Evolutionary conservation across 2,329 filamentous ascomycete species (phyloP).

Genomic region (Ceratocystiopsis brevicomis): DNA sequence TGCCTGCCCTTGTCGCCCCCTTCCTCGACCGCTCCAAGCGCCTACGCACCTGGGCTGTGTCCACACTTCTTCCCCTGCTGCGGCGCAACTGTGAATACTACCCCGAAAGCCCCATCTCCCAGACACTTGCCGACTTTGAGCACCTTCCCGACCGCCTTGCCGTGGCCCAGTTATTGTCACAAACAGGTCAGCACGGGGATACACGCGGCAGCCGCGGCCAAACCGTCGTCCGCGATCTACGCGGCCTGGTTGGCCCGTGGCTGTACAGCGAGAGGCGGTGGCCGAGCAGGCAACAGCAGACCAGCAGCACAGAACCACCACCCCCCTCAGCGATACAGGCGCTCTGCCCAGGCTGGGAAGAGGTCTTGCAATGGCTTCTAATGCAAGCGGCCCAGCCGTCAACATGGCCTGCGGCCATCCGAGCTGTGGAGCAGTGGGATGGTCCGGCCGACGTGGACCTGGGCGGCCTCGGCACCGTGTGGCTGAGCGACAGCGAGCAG

Average conservation of each 20-base stretch:
- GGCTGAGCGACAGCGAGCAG: constrained; percentile 41
- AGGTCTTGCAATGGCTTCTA: constrained; percentile 48
- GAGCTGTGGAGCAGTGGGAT: constrained; percentile 51
- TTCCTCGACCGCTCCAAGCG: constrained; percentile 44
- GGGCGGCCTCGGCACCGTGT: constrained; percentile 36
- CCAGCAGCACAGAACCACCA: constrained; percentile 7
- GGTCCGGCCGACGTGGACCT: constrained; percentile 53
- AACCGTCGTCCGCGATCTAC: constrained; percentile 42
- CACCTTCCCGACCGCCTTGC: constrained; percentile 38
- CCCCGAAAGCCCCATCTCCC: constrained; percentile 24
- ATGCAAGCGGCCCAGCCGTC: constrained; percentile 30
- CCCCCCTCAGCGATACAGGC: constrained; percentile 1
- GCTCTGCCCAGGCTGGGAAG: constrained; percentile 46
- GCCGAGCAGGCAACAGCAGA: constrained; percentile 12
- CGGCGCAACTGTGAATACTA: constrained; percentile 55
- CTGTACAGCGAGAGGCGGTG: constrained; percentile 45
- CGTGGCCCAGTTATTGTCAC: constrained; percentile 40
- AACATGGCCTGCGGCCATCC: constrained; percentile 43
- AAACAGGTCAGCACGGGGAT: constrained; percentile 21
- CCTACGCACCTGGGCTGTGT: constrained; percentile 49
- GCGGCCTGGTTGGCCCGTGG: constrained; percentile 54
- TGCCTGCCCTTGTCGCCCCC: constrained; percentile 47
- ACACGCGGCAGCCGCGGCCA: constrained; percentile 8
- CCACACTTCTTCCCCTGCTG: constrained; percentile 48
- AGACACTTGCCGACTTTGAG: constrained; percentile 45